Percentiles rank a stretch among this genome's conserved stretches.
phyloP scores from a whole-genome alignment of 1,284 basidiomycete species.

The Ustilago crameri region DNA sequence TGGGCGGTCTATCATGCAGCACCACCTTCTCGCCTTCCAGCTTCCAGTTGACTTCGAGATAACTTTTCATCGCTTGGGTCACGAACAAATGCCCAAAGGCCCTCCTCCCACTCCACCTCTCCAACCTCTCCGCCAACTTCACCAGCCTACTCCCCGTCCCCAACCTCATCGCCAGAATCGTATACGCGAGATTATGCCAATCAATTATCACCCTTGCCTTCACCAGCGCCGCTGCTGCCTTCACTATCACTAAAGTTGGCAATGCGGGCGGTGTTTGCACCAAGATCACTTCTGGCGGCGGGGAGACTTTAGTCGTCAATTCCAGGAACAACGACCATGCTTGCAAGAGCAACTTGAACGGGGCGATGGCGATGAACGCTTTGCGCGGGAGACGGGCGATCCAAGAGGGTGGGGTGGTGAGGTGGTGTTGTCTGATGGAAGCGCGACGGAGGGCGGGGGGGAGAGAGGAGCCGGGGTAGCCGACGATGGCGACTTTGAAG shows the following conservation, averaged over 20 bases:
- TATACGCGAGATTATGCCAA: conserved; percentile 98
- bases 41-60: conserved; percentile 80
- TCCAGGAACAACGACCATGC: conserved; percentile 53
- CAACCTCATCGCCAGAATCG: conserved; percentile 85
- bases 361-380: conserved; percentile 80
- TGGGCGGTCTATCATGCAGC: conserved; percentile 52
- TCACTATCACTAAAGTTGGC: conserved; percentile 87
- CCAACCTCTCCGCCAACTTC: conserved; percentile 70
- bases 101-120: conserved; percentile 51
- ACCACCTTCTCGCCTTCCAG: conserved; percentile 72
- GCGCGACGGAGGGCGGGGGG: conserved; percentile 45
- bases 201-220: conserved; percentile 91
- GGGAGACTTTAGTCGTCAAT: conserved; percentile 72
- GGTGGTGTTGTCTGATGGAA: conserved; percentile 70
- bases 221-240: conserved; percentile 76
- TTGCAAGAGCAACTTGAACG: conserved; percentile 76
- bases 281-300: conserved; percentile 84
- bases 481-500: conserved; percentile 84
- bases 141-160: conserved; percentile 79
- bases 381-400: conserved; percentile 73
- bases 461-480: conserved; percentile 73
- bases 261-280: conserved; percentile 97
- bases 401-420: conserved; percentile 75
- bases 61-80: conserved; percentile 83
- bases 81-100: conserved; percentile 95